Conservation (phyloP, 371 early-diverging fungal genomes). For the Spiromyces aspiralis region DNA sequence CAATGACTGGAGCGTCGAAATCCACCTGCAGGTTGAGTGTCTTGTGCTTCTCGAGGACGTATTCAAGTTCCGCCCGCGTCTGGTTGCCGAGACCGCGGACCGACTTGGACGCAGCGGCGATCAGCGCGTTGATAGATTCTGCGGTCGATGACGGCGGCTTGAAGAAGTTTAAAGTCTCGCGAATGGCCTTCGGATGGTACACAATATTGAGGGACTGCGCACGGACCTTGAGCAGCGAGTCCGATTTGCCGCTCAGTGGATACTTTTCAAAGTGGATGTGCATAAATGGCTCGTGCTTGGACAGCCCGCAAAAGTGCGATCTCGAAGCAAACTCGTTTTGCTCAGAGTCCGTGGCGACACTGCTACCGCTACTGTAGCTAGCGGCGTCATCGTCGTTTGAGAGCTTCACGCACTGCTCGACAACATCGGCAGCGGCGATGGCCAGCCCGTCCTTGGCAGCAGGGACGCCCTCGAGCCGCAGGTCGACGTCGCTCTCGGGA, state of each 20-base stretch:
- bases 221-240: conserved; percentile 61
- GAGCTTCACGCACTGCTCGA: background rate
- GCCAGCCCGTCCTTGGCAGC: conserved; percentile 10
- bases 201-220: conserved; percentile 86
- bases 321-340: conserved; percentile 1
- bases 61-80: conserved; percentile 71
- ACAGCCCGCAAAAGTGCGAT: background rate
- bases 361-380: no score
- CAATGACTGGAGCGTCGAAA: conserved; percentile 91
- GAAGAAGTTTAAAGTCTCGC: conserved; percentile 64
- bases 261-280: conserved; percentile 64
- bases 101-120: conserved; percentile 71
- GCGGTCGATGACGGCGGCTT: conserved; percentile 62
- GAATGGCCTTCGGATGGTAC: conserved; percentile 64
- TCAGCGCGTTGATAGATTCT: conserved; percentile 33
- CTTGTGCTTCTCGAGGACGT: conserved; percentile 76
- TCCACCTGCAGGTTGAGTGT: conserved; percentile 82
- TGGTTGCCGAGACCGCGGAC: conserved; percentile 80
- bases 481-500: background rate
- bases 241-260: conserved; percentile 74
- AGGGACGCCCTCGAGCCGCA: conserved; percentile 2
- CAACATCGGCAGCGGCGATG: background rate
- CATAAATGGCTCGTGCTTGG: conserved; percentile 52
- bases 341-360: background rate
- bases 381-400: background rate